A percentile compares a stretch with the other conserved stretches of the same genome.
phyloP scores from a whole-genome alignment of 169 alveolate genomes.

The Perkinsus olseni region DNA sequence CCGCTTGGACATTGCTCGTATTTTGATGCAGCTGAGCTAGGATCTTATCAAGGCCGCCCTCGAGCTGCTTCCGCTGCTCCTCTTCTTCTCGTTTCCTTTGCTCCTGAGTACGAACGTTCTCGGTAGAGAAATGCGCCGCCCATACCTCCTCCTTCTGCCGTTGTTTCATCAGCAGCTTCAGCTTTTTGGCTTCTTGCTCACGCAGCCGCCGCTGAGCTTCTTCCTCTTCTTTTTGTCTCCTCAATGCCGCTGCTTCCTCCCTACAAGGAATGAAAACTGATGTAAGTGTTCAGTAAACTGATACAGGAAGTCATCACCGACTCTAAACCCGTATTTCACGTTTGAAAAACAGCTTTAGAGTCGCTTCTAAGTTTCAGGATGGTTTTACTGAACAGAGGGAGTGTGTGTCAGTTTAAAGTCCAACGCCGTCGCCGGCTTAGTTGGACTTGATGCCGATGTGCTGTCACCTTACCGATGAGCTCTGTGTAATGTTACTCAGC shows the following conservation, averaged over 20 bases:
- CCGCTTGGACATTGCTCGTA: background rate
- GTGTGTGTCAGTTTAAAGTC: too few relatives aligned
- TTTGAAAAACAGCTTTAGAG: too few relatives aligned
- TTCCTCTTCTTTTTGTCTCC: background rate
- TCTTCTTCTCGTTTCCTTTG: background rate
- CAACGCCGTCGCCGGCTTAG: too few relatives aligned
- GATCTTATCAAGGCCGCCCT: background rate
- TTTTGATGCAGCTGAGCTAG: background rate
- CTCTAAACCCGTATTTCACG: too few relatives aligned
- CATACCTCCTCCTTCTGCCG: background rate
- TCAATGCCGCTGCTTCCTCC: background rate
- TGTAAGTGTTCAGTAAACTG: too few relatives aligned
- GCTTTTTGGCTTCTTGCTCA: background rate
- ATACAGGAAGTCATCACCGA: too few relatives aligned
- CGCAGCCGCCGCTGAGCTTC: background rate
- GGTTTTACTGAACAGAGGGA: too few relatives aligned
- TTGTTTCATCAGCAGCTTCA: background rate
- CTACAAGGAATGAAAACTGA: background rate
- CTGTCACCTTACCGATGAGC: too few relatives aligned
- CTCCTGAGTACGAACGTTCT: background rate
- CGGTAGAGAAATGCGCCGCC: background rate
- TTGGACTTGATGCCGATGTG: too few relatives aligned
- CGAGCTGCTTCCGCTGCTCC: background rate
- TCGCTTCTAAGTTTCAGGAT: too few relatives aligned
- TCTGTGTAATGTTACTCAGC: too few relatives aligned